phyloP scores from a whole-genome alignment of 2,329 filamentous ascomycete species.

The Nigrospora sphaerica region DNA sequence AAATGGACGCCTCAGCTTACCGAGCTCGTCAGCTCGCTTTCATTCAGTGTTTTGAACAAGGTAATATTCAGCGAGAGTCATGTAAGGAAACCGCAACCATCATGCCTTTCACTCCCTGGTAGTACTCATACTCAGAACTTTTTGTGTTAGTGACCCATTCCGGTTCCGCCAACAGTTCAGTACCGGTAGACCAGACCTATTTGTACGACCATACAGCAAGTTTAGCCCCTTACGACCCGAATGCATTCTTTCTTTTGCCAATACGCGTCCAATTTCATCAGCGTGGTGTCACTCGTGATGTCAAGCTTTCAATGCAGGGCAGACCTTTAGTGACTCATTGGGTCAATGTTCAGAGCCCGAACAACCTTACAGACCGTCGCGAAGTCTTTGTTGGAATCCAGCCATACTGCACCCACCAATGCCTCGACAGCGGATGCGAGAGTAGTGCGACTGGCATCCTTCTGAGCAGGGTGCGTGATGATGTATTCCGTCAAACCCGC shows the following conservation, averaged over 20 bases:
- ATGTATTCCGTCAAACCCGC: background rate
- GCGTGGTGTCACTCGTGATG: background rate
- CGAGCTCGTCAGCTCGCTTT: too few species aligned
- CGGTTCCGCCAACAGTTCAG: too few species aligned
- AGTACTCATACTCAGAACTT: too few species aligned
- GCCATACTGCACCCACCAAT: background rate
- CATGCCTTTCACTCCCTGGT: too few species aligned
- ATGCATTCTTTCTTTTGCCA: background rate
- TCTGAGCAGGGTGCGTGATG: background rate
- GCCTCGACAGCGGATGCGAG: background rate
- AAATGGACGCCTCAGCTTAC: too few species aligned
- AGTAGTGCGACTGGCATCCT: background rate
- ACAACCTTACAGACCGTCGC: background rate
- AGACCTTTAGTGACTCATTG: background rate
- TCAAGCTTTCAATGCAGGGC: background rate
- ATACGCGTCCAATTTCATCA: background rate
- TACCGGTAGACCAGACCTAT: background rate
- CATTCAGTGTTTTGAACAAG: too few species aligned
- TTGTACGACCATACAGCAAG: background rate
- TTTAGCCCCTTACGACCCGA: background rate
- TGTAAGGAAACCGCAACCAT: background rate
- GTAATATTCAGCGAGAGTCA: background rate
- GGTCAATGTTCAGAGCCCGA: background rate
- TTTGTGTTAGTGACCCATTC: too few species aligned
- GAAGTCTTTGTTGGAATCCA: background rate